A percentile compares a stretch with the other conserved stretches of the same genome.
phyloP scores from a whole-genome alignment of 805 yeast genomes.

The Candida chilensis region DNA sequence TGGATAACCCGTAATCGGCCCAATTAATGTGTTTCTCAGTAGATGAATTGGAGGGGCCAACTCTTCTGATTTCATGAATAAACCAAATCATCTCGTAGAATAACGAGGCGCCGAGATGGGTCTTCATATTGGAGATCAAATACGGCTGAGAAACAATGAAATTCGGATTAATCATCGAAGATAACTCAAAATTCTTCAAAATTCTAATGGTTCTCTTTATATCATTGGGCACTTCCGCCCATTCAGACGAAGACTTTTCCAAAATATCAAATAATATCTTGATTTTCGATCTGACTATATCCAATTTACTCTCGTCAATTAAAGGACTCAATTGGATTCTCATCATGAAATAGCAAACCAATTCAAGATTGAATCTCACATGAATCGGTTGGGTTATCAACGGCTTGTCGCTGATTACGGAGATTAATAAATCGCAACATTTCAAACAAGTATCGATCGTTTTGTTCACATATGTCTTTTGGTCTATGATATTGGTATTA shows the following conservation, averaged over 20 bases:
- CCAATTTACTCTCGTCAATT: no score
- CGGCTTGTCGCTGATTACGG: slow-evolving; percentile 10
- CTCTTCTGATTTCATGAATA: no score
- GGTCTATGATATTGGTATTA: slow-evolving; percentile 14
- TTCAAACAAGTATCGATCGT: no score
- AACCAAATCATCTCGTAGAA: background rate
- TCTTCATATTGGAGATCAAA: background rate
- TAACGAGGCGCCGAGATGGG: background rate
- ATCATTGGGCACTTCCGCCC: slow-evolving; percentile 1
- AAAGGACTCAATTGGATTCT: no score
- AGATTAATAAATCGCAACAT: no score
- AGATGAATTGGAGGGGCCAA: no score
- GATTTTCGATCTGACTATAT: no score
- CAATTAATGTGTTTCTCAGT: no score
- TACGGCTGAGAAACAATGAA: background rate
- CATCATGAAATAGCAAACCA: slow-evolving; percentile 18
- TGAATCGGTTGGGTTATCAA: slow-evolving; percentile 27
- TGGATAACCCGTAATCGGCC: no score
- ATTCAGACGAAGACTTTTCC: no score
- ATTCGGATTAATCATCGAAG: background rate
- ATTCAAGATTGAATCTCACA: slow-evolving; percentile 25
- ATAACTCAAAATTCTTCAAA: background rate
- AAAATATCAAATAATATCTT: no score
- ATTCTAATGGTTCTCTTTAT: background rate
- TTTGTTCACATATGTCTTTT: slow-evolving; percentile 15